phyloP scores from a whole-genome alignment of 202 grass and related monocot species.

The Carex arenaria region DNA sequence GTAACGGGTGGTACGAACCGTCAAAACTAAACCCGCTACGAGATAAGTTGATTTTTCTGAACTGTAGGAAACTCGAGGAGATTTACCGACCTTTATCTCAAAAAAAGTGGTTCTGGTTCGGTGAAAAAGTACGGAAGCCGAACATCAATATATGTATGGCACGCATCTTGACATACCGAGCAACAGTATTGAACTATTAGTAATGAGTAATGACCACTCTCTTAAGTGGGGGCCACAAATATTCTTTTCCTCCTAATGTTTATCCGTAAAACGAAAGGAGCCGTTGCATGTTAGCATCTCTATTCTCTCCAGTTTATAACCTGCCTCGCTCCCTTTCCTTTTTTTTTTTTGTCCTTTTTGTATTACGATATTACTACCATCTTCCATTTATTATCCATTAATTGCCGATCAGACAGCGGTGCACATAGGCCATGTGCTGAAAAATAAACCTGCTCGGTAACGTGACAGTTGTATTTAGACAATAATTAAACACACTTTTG shows the following conservation, averaged over 20 bases:
- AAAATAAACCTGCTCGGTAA: background rate
- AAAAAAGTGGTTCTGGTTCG: background rate
- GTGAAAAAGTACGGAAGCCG: background rate
- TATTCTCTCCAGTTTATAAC: background rate
- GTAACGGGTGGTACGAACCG: background rate
- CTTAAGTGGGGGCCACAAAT: background rate
- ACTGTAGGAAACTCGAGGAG: background rate
- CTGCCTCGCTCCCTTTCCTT: background rate
- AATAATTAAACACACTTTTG: constrained; percentile 13
- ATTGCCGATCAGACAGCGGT: background rate
- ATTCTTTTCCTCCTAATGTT: background rate
- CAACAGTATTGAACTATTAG: background rate
- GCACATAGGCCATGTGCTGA: constrained; percentile 7
- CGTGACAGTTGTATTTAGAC: constrained; percentile 6
- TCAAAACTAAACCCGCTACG: background rate
- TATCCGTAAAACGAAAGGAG: constrained; percentile 12
- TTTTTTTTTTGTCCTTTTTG: background rate
- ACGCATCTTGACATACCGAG: background rate
- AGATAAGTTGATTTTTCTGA: background rate
- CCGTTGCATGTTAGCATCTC: constrained; percentile 2
- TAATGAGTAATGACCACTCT: background rate
- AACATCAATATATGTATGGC: background rate
- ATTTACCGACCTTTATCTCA: background rate
- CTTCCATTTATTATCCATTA: constrained; percentile 14
- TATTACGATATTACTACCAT: background rate